A percentile compares a stretch with the other conserved stretches of the same genome.
phyloP scores from a whole-genome alignment of 495 filamentous ascomycete species.

The Hypoxylon crocopeplum region DNA sequence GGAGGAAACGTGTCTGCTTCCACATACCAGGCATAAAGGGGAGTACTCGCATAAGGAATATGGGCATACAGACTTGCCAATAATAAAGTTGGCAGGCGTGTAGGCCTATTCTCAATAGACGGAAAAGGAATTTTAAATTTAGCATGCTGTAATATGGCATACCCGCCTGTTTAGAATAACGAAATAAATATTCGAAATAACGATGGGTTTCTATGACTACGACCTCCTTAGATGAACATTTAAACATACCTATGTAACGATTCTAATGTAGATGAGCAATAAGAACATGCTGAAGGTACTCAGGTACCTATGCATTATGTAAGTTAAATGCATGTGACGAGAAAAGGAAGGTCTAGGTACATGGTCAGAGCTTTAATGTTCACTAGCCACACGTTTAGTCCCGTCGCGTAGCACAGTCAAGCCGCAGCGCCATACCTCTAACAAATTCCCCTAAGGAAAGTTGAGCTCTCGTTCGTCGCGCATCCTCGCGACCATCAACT shows the following conservation, averaged over 20 bases:
- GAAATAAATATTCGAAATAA: slow-evolving; percentile 36
- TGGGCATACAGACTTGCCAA: slow-evolving; percentile 2
- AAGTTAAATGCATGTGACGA: too few species aligned
- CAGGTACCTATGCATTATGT: too few species aligned
- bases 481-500: slow-evolving; percentile 38
- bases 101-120: slow-evolving; percentile 20
- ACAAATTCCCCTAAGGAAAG: slow-evolving; percentile 17
- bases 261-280: too few species aligned
- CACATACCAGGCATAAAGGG: slow-evolving; percentile 89
- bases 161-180: slow-evolving; percentile 22
- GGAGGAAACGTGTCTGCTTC: slow-evolving; percentile 96
- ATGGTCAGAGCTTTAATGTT: too few species aligned
- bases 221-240: too few species aligned
- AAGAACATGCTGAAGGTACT: too few species aligned
- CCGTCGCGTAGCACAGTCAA: too few species aligned
- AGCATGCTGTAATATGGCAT: slow-evolving; percentile 27
- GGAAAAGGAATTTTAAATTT: slow-evolving; percentile 15
- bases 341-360: too few species aligned
- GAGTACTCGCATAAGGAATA: not conserved
- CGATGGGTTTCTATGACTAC: not conserved
- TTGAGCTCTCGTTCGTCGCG: slow-evolving; percentile 23
- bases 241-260: too few species aligned
- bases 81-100: slow-evolving; percentile 8
- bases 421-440: not conserved
- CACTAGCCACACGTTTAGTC: too few species aligned